phyloP scores from a whole-genome alignment of 73 alveolate genomes.

The Tetrahymena borealis region DNA sequence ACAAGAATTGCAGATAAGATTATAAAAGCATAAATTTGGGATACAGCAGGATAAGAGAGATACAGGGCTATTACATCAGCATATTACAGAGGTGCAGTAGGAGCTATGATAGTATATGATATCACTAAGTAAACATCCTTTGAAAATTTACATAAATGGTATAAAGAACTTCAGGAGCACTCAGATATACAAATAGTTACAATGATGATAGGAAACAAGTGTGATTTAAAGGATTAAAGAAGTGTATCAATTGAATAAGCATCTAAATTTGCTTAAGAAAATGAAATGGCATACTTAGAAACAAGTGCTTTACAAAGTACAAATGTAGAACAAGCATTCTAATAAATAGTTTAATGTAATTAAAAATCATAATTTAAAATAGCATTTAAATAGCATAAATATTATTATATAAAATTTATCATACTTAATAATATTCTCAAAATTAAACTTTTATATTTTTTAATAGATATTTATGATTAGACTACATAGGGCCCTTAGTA shows the following conservation, averaged over 20 bases:
- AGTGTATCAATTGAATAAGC: slow-evolving; percentile 4
- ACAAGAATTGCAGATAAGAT: not conserved
- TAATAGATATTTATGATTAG: not conserved
- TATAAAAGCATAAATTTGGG: slow-evolving; percentile 24
- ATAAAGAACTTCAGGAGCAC: slow-evolving; percentile 13
- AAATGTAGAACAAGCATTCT: slow-evolving; percentile 42
- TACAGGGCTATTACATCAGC: slow-evolving; percentile 35
- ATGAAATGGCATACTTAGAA: slow-evolving; percentile 32
- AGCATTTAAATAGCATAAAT: too few species aligned
- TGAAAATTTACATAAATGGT: slow-evolving; percentile 15
- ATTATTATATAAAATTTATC: too few species aligned
- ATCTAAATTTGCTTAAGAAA: not conserved
- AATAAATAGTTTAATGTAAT: slow-evolving; percentile 23
- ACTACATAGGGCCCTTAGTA: not conserved
- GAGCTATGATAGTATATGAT: slow-evolving; percentile 40
- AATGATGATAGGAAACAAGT: slow-evolving; percentile 45
- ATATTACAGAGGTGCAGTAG: slow-evolving; percentile 46
- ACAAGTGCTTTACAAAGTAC: slow-evolving; percentile 52
- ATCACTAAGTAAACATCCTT: slow-evolving; percentile 23
- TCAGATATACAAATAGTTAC: slow-evolving; percentile 13
- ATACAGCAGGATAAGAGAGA: slow-evolving; percentile 49
- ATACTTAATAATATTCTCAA: too few species aligned
- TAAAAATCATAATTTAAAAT: not conserved
- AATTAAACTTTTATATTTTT: not conserved
- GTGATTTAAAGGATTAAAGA: not conserved